These are phyloP conservation scores for Austroboletus eburneus DNA, from an alignment of 768 basidiomycete genomes.

Conservation along the genomic window DNA sequence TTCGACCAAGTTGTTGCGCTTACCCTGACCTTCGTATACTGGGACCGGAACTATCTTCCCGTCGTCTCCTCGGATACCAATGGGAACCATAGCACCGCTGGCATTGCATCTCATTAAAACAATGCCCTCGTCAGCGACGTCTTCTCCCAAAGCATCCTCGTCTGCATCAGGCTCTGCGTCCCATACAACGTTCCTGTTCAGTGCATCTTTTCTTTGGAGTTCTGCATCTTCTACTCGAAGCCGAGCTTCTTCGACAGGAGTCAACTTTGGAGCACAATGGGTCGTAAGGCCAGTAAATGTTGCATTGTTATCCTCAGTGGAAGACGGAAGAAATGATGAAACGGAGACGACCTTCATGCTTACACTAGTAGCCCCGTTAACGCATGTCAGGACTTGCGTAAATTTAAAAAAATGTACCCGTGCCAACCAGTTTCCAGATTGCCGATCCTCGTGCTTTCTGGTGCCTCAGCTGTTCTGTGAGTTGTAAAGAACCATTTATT, in stretches of 20 bases:
- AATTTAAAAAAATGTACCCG: constrained; percentile 42
- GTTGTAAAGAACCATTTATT: constrained; percentile 83
- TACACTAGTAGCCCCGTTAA: constrained; percentile 42
- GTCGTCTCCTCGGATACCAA: constrained; percentile 55
- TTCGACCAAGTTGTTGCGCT: constrained; percentile 18
- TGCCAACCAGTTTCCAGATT: constrained; percentile 70
- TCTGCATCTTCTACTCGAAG: constrained; percentile 52
- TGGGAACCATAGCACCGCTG: constrained; percentile 33
- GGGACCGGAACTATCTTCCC: constrained; percentile 50
- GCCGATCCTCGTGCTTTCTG: constrained; percentile 70
- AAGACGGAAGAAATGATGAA: constrained; percentile 65
- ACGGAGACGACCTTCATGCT: constrained; percentile 71
- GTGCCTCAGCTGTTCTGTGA: constrained; percentile 64
- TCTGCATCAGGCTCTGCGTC: constrained; percentile 53
- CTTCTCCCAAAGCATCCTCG: constrained; percentile 57
- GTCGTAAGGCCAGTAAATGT: constrained; percentile 47
- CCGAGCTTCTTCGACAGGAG: constrained; percentile 55
- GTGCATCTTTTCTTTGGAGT: constrained; percentile 59
- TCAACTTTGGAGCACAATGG: constrained; percentile 37
- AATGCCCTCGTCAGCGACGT: constrained; percentile 28
- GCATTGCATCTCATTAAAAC: constrained; percentile 22
- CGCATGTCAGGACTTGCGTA: neutral
- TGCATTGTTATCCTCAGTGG: constrained; percentile 53
- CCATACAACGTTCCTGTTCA: constrained; percentile 63
- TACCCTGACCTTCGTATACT: constrained; percentile 15